A percentile compares a stretch with the other conserved stretches of the same genome.
Evolutionary conservation across 306 rosid species (phyloP).

Genomic region (Prunus persica): DNA sequence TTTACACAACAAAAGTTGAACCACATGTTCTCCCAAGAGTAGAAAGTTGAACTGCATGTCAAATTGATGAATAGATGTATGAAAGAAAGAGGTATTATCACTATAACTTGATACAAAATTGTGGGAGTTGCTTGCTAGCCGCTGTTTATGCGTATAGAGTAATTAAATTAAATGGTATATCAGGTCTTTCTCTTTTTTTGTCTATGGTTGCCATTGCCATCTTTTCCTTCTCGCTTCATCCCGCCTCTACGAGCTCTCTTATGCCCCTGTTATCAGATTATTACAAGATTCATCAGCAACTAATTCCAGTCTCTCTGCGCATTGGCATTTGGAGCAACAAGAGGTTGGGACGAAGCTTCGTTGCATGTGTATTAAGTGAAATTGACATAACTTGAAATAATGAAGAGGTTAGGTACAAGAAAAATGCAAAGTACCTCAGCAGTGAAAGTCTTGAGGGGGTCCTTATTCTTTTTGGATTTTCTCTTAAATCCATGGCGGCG

Average conservation of each 20-base stretch:
- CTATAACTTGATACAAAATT: constrained; percentile 1
- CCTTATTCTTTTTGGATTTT: constrained; percentile 17
- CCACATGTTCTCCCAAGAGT: neutral
- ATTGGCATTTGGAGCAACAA: neutral
- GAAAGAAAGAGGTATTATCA: neutral
- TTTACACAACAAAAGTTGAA: neutral
- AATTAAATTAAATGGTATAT: neutral
- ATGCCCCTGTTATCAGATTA: constrained; percentile 13
- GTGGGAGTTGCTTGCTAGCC: neutral
- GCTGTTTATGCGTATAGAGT: neutral
- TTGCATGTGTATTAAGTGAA: neutral
- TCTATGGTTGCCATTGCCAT: constrained; percentile 29
- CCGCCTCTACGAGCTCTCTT: constrained; percentile 16
- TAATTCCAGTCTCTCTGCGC: constrained; percentile 19
- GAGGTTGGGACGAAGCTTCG: neutral
- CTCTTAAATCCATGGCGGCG: constrained; percentile 4
- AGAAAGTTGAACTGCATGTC: too few species aligned
- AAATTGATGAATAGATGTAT: neutral
- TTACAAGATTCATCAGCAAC: constrained; percentile 6
- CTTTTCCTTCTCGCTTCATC: constrained; percentile 35
- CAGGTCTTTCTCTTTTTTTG: constrained; percentile 34
- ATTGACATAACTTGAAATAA: neutral
- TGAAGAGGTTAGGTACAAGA: neutral
- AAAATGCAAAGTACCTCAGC: constrained; percentile 15
- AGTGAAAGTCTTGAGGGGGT: constrained; percentile 31